Conservation (phyloP, 2,329 filamentous ascomycete genomes). For the Akanthomyces dipterigenus region DNA sequence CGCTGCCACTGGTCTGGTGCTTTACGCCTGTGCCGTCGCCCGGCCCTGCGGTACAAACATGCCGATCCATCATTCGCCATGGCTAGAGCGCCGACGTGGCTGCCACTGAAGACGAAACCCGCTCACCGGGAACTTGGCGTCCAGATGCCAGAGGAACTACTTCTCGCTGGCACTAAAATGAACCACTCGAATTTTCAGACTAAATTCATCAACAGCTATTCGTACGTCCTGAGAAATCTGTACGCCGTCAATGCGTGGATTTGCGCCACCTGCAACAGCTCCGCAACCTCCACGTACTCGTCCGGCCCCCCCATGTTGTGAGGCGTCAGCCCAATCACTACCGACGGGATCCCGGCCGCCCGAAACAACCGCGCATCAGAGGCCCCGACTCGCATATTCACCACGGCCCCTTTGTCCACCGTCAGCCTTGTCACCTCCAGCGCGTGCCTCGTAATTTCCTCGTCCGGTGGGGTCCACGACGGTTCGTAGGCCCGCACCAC, state of each 20-base stretch:
- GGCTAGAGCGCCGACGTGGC: too few species aligned
- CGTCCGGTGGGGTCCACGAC: constrained; percentile 12
- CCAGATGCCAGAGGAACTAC: neutral
- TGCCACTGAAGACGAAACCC: neutral
- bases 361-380: constrained; percentile 14
- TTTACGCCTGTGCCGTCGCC: neutral
- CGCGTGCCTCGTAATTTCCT: constrained; percentile 10
- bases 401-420: constrained; percentile 4
- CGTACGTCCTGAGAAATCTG: neutral
- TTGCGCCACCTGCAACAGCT: constrained; percentile 13
- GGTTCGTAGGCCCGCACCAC: constrained; percentile 11
- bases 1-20: too few species aligned
- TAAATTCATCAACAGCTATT: too few species aligned
- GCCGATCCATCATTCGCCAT: neutral
- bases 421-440: constrained; percentile 10
- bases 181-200: neutral
- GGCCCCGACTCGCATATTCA: constrained; percentile 13
- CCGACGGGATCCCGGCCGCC: constrained; percentile 9
- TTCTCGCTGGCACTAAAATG: too few species aligned
- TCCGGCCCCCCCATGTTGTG: constrained; percentile 14
- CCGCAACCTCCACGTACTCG: constrained; percentile 10
- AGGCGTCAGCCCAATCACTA: constrained; percentile 14
- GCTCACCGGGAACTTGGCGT: neutral
- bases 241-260: constrained; percentile 13
- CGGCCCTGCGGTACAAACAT: neutral